phyloP scores from a whole-genome alignment of 208 protist genomes.

The Trypanosoma theileri region DNA sequence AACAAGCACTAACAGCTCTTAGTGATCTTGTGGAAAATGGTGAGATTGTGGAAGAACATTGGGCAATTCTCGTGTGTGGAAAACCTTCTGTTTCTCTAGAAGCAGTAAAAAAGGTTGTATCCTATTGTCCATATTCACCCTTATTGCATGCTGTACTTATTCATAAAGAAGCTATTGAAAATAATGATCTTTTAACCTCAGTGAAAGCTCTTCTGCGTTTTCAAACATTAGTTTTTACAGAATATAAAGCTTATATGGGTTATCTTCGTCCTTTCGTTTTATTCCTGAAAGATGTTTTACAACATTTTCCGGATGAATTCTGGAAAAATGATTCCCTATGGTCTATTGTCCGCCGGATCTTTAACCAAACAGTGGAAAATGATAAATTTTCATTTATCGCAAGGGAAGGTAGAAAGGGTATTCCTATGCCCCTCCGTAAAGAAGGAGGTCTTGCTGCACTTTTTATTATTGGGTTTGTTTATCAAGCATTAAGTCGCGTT shows the following conservation, averaged over 20 bases:
- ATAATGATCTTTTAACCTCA: slow-evolving; percentile 13
- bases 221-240: slow-evolving; percentile 13
- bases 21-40: slow-evolving; percentile 7
- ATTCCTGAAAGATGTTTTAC: slow-evolving; percentile 20
- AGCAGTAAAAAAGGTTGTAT: neutral
- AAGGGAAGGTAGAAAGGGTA: slow-evolving; percentile 21
- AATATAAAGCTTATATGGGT: slow-evolving; percentile 3
- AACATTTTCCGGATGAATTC: slow-evolving; percentile 21
- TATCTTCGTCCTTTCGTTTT: slow-evolving; percentile 21
- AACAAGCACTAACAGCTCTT: slow-evolving; percentile 31
- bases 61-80: slow-evolving; percentile 29
- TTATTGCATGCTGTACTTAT: slow-evolving; percentile 14
- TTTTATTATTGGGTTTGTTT: slow-evolving; percentile 40
- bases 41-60: slow-evolving; percentile 52
- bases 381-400: slow-evolving; percentile 21
- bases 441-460: slow-evolving; percentile 14
- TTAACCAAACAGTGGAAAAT: slow-evolving; percentile 32
- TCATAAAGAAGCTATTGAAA: slow-evolving; percentile 3
- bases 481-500: slow-evolving; percentile 31
- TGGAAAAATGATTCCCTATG: slow-evolving; percentile 20
- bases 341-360: slow-evolving; percentile 21
- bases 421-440: slow-evolving; percentile 18
- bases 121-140: slow-evolving; percentile 8
- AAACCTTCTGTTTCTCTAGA: slow-evolving; percentile 23
- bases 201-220: slow-evolving; percentile 23